Evolutionary conservation across 495 filamentous ascomycete species (phyloP).

Genomic region (Mycothermus thermophilus): DNA sequence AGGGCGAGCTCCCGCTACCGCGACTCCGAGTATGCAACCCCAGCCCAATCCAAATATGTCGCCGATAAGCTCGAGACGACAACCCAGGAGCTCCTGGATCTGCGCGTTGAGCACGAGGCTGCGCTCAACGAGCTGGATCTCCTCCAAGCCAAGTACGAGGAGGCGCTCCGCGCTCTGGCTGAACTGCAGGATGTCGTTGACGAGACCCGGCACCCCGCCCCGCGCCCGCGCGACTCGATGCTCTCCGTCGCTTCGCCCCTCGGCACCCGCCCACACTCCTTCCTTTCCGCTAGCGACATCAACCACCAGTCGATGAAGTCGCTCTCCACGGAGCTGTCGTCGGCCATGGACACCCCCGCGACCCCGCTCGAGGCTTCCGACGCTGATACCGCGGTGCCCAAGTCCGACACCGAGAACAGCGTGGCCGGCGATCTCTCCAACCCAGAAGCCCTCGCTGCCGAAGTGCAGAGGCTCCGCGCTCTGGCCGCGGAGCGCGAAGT

Average conservation of each 20-base stretch:
- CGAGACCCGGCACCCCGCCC: constrained; percentile 55
- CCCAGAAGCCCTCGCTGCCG: constrained; percentile 35
- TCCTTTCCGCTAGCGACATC: constrained; percentile 76
- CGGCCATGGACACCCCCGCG: constrained; percentile 68
- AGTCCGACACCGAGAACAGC: constrained; percentile 15
- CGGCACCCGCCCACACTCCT: constrained; percentile 64
- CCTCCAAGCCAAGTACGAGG: constrained; percentile 80
- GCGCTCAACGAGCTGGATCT: constrained; percentile 69
- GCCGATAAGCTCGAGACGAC: constrained; percentile 87
- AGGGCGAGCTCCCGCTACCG: constrained; percentile 24
- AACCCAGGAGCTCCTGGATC: constrained; percentile 81
- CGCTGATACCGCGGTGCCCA: constrained; percentile 33
- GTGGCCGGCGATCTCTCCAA: constrained; percentile 18
- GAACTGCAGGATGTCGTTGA: constrained; percentile 77
- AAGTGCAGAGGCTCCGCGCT: constrained; percentile 56
- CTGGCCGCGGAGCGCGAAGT: constrained; percentile 65
- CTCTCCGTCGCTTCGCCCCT: constrained; percentile 43
- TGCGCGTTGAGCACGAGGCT: constrained; percentile 78
- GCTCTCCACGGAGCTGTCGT: constrained; percentile 92
- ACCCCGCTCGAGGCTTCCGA: constrained; percentile 46
- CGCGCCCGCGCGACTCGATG: constrained; percentile 35
- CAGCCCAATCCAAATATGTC: constrained; percentile 72
- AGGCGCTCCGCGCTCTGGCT: constrained; percentile 66
- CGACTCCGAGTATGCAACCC: too few species aligned
- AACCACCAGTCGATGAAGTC: constrained; percentile 79